A percentile compares a stretch with the other conserved stretches of the same genome.
These are phyloP conservation scores for Acanthamoeba pearcei DNA, from an alignment of 208 protist species.

Conservation along the genomic window DNA sequence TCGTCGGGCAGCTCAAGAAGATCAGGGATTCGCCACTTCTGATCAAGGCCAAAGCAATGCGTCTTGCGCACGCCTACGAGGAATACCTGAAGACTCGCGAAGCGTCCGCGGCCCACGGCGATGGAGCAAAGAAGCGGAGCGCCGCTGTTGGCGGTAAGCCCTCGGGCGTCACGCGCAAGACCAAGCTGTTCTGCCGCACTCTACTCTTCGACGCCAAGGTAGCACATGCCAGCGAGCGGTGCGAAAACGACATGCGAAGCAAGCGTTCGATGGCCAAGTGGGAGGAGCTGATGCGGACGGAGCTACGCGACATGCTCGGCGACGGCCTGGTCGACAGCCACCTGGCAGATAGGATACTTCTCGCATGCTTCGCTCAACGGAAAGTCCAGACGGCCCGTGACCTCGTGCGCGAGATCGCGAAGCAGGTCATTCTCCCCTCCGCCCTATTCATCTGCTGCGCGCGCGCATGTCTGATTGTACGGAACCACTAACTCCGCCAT, in stretches of 20 bases:
- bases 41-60: background rate
- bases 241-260: background rate
- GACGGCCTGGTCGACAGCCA: slow-evolving; percentile 27
- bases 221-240: background rate
- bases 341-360: slow-evolving; percentile 57
- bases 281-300: slow-evolving; percentile 44
- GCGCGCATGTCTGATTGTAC: background rate
- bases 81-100: slow-evolving; percentile 37
- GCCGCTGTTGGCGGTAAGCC: background rate
- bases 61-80: background rate
- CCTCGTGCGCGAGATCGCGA: slow-evolving; percentile 16
- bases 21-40: background rate
- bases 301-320: slow-evolving; percentile 1
- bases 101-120: background rate
- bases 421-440: background rate
- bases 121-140: background rate
- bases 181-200: slow-evolving; percentile 46
- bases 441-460: background rate
- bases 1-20: slow-evolving; percentile 36
- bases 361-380: slow-evolving; percentile 7
- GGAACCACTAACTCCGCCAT: background rate
- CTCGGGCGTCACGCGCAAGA: background rate
- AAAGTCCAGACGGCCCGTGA: slow-evolving; percentile 16
- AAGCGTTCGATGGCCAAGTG: slow-evolving; percentile 36
- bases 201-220: slow-evolving; percentile 39